Evolutionary conservation across 305 asterid genomes (phyloP).

Genomic region (Fraxinus floribunda): DNA sequence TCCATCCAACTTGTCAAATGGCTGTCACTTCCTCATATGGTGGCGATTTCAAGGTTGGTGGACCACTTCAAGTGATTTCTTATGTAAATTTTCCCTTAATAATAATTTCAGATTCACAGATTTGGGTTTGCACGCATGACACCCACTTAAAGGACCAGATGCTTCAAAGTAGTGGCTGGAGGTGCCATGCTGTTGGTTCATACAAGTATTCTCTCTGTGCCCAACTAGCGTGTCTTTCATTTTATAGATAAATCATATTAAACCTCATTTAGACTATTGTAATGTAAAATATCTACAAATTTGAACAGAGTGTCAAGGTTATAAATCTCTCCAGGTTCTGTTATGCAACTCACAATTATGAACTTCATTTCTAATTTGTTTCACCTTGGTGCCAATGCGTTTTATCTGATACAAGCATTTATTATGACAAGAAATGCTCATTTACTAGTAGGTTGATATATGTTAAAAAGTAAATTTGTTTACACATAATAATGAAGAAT

Average conservation of each 20-base stretch:
- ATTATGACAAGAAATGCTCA: background rate
- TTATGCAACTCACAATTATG: background rate
- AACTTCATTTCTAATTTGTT: background rate
- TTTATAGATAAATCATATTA: background rate
- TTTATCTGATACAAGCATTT: slow-evolving; percentile 15
- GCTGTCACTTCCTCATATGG: slow-evolving; percentile 78
- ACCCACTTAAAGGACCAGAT: slow-evolving; percentile 35
- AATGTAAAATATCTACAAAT: background rate
- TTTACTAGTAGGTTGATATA: background rate
- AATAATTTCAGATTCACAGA: slow-evolving; percentile 40
- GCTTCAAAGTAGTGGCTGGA: slow-evolving; percentile 66
- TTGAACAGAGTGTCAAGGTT: background rate
- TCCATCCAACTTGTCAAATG: slow-evolving; percentile 72
- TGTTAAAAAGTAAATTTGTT: background rate
- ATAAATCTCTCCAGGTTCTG: background rate
- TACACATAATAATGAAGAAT: slow-evolving; percentile 19
- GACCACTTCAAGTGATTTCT: slow-evolving; percentile 10
- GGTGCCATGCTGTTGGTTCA: slow-evolving; percentile 94
- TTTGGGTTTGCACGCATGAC: slow-evolving; percentile 60
- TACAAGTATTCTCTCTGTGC: slow-evolving; percentile 60
- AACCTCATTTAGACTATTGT: background rate
- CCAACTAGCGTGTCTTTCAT: slow-evolving; percentile 15
- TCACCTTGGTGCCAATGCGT: slow-evolving; percentile 1
- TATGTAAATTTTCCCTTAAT: slow-evolving; percentile 15
- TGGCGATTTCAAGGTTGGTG: slow-evolving; percentile 83